Base-by-base conservation (phyloP, 2,329 filamentous ascomycete species). In the Cytospora piceicola region DNA sequence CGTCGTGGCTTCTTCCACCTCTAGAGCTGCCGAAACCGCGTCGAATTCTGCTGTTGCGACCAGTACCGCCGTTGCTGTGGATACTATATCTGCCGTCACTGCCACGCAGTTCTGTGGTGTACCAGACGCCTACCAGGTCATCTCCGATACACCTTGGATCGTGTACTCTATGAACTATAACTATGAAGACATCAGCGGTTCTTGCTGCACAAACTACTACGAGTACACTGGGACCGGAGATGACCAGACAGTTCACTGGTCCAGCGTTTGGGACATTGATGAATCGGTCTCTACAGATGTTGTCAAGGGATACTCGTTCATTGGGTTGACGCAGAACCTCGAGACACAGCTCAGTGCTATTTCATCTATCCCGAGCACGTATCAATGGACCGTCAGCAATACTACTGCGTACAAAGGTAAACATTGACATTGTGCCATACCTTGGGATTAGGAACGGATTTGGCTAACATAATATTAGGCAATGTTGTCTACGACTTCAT, bases 101-200 rank as follows among this genome's bases (percentile, higher is more conserved):
- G 36, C 54, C 27, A 67, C 65, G 27, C 67, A 66, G 20, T 72
- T 66, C 30, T 72, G 71, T 56, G 71, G 71, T 39, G 71, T 66
- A 3, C 71, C 71, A 3, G 64, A 72, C 46, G 73, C 72, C 27
- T 75, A 71, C 58, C 60, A 72, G 8, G 71, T 80, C 59, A 71
- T 81, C 30, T 70, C 72, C 14, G 73, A 74, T 58, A 79, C 78
- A 0, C 77, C 77, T 11, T 80, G 78, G 78, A 80, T 81, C 52
- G 77, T 81, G 20, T 80, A 75, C 70, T 79, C 78, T 68, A 81
- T 81, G 78, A 77, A 78, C 64, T 81, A 81, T 72, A 78, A 78
- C 69, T 75, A 77, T 58, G 71, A 74, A 34, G 68, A 73, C 57
- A 79, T 78, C 49, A 72, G 72, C 9, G 79, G 79, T 9, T 76